Conservation (phyloP, 192 early-diverging fungal species). For the Gonapodya prolifera region DNA sequence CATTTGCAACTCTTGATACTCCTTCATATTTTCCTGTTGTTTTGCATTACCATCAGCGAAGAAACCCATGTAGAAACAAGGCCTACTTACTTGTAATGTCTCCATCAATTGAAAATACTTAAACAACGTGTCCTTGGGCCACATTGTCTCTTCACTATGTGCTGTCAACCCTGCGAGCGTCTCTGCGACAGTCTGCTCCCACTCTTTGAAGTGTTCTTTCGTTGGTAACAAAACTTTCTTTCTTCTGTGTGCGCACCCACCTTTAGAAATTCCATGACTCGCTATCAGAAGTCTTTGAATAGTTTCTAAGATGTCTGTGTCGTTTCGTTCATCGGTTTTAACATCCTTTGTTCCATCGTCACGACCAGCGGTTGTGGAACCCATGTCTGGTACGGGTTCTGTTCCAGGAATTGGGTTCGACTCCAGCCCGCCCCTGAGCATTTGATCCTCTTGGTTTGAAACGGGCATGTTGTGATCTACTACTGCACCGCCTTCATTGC, state of each 20-base stretch:
- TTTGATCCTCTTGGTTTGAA: no score
- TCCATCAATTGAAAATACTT: slow-evolving; percentile 35
- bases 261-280: slow-evolving; percentile 18
- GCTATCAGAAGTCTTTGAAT: slow-evolving; percentile 23
- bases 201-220: slow-evolving; percentile 23
- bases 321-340: not conserved
- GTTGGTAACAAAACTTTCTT: no score
- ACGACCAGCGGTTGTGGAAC: no score
- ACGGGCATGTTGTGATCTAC: no score
- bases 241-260: no score
- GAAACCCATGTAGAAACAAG: not conserved
- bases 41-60: not conserved
- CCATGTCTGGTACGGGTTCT: no score
- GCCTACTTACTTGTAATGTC: not conserved
- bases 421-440: no score
- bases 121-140: slow-evolving; percentile 32
- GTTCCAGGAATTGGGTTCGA: no score
- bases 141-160: slow-evolving; percentile 21
- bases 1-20: slow-evolving; percentile 32
- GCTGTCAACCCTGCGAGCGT: slow-evolving; percentile 20
- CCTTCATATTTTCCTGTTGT: slow-evolving; percentile 32
- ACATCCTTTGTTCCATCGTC: no score
- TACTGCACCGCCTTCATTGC: no score
- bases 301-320: slow-evolving; percentile 12
- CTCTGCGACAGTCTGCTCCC: slow-evolving; percentile 27